phyloP scores from a whole-genome alignment of 495 filamentous ascomycete species.

The Daldinia vernicosa region DNA sequence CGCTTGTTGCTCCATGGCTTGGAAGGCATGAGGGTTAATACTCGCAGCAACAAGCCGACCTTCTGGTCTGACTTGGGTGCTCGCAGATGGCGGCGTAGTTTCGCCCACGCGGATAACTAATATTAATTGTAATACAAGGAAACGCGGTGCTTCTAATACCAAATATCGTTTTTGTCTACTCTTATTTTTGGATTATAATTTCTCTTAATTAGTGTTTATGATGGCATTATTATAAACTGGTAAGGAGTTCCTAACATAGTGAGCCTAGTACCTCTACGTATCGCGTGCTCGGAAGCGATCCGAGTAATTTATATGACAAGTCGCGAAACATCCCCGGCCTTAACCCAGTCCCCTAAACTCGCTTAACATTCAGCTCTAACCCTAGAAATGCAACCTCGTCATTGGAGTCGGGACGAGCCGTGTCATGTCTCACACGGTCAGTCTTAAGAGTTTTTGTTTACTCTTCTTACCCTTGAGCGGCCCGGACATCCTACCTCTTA shows the following conservation, averaged over 20 bases:
- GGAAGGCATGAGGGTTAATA: conserved; percentile 39
- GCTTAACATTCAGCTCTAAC: conserved; percentile 13
- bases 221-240: not conserved
- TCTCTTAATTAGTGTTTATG: not conserved
- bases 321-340: not conserved
- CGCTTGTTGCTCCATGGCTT: conserved; percentile 40
- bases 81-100: conserved; percentile 36
- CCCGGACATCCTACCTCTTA: not conserved
- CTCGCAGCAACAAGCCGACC: conserved; percentile 20
- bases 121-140: conserved; percentile 46
- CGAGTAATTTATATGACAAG: not conserved
- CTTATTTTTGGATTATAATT: not conserved
- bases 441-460: conserved; percentile 31
- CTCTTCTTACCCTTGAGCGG: conserved; percentile 10
- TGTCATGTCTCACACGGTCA: conserved; percentile 13
- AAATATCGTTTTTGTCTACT: conserved; percentile 1
- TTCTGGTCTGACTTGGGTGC: conserved; percentile 25
- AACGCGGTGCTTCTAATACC: conserved; percentile 26
- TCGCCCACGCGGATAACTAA: conserved; percentile 45
- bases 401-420: conserved; percentile 30
- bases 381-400: conserved; percentile 26
- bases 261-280: not conserved
- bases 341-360: conserved; percentile 11
- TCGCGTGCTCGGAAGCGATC: not conserved
- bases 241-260: not conserved